A percentile compares a stretch with the other conserved stretches of the same genome.
phyloP scores from a whole-genome alignment of 805 yeast species.

The Brettanomyces bruxellensis region DNA sequence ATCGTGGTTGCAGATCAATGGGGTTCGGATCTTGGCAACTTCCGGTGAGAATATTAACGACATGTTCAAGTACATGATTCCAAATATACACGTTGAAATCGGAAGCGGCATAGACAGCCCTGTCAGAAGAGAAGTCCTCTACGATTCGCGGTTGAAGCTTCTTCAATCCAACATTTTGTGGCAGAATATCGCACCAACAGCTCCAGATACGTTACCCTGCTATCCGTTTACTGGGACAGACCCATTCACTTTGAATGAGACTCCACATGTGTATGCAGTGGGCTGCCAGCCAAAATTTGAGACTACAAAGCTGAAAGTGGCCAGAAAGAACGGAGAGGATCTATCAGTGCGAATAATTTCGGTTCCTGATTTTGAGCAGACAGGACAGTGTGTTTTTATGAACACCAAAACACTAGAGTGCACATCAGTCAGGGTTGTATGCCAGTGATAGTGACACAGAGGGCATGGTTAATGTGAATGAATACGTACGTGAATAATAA shows the following conservation, averaged over 20 bases:
- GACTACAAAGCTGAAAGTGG: slow-evolving; percentile 30
- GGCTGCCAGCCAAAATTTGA: slow-evolving; percentile 74
- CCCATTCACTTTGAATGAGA: slow-evolving; percentile 71
- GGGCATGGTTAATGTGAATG: too few relatives aligned
- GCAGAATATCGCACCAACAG: slow-evolving; percentile 89
- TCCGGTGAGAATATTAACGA: slow-evolving; percentile 84
- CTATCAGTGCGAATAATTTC: slow-evolving; percentile 42
- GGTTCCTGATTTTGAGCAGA: slow-evolving; percentile 60
- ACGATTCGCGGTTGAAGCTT: slow-evolving; percentile 47
- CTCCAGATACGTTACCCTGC: slow-evolving; percentile 91
- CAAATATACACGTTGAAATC: slow-evolving; percentile 25
- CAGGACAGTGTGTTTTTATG: slow-evolving; percentile 57
- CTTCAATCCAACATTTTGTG: slow-evolving; percentile 66
- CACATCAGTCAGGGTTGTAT: slow-evolving; percentile 22
- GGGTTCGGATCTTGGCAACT: slow-evolving; percentile 54
- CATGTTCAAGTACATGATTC: slow-evolving; percentile 54
- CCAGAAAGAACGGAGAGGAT: slow-evolving; percentile 21
- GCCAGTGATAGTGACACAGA: too few relatives aligned
- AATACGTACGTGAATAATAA: too few relatives aligned
- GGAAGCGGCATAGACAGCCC: slow-evolving; percentile 17
- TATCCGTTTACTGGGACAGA: slow-evolving; percentile 73
- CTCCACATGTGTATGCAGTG: slow-evolving; percentile 79
- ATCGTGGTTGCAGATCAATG: slow-evolving; percentile 51
- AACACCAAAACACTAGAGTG: slow-evolving; percentile 50
- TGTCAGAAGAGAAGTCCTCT: slow-evolving; percentile 29